Evolutionary conservation across 148 eudicot species (phyloP).

Genomic region (Vaccinium macrocarpon): DNA sequence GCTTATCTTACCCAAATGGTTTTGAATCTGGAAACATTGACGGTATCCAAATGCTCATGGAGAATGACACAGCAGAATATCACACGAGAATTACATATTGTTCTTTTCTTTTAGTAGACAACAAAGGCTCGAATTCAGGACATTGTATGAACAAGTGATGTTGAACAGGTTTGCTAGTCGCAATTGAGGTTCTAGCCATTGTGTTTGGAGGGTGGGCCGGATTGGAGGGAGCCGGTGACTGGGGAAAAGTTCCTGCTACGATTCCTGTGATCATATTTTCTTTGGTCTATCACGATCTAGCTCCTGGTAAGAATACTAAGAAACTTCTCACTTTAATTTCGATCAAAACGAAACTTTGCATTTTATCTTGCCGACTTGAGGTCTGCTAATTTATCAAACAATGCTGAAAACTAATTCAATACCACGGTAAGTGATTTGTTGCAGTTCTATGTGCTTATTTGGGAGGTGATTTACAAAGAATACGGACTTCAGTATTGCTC

Average conservation of each 20-base stretch:
- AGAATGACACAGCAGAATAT: not conserved
- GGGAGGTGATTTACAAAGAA: conserved; percentile 47
- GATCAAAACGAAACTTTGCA: not conserved
- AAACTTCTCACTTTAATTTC: not conserved
- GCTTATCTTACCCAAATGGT: not conserved
- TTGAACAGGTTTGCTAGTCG: conserved; percentile 41
- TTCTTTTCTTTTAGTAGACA: not conserved
- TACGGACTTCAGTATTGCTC: conserved; percentile 47
- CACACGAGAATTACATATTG: not conserved
- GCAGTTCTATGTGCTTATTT: conserved; percentile 66
- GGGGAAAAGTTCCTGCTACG: conserved; percentile 53
- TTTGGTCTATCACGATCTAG: conserved; percentile 60
- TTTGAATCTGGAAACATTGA: not conserved
- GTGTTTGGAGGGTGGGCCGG: conserved; percentile 45
- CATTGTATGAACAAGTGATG: not conserved
- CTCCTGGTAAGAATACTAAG: conserved; percentile 37
- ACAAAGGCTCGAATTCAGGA: not conserved
- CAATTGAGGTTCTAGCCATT: conserved; percentile 44
- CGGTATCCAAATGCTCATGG: not conserved
- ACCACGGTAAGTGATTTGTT: not conserved
- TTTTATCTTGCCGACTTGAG: not conserved
- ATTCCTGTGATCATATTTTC: conserved; percentile 62
- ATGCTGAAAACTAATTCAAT: not conserved
- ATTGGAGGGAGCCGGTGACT: conserved; percentile 37
- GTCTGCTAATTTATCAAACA: not conserved